Evolutionary conservation across 164 flowering plant species (phyloP).

Genomic region (Annona cherimola): DNA sequence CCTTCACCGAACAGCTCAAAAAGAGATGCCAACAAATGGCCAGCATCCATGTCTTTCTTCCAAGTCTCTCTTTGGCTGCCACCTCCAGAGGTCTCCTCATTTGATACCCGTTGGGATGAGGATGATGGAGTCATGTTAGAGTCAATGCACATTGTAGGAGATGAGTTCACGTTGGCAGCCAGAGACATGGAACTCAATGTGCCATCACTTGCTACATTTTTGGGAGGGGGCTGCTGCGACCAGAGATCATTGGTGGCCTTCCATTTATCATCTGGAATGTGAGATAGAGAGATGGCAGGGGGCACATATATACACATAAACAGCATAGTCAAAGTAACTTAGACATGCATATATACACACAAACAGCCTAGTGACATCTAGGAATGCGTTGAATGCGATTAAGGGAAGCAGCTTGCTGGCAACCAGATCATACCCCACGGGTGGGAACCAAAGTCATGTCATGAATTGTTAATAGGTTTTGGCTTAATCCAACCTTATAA

Average conservation of each 20-base stretch:
- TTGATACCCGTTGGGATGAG: conserved; percentile 18
- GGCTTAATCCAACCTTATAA: too few species aligned
- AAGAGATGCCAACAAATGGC: conserved; percentile 47
- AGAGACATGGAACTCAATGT: conserved; percentile 38
- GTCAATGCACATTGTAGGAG: conserved; percentile 30
- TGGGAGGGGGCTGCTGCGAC: conserved; percentile 69
- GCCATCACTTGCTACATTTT: conserved; percentile 52
- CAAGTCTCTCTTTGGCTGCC: conserved; percentile 48
- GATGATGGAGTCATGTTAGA: conserved; percentile 27
- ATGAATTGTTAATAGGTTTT: too few species aligned
- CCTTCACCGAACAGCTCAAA: conserved; percentile 69
- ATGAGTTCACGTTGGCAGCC: conserved; percentile 44
- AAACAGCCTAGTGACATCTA: too few species aligned
- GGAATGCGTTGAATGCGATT: too few species aligned
- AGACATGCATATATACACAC: too few species aligned
- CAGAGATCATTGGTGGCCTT: conserved; percentile 57
- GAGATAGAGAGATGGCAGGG: too few species aligned
- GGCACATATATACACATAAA: too few species aligned
- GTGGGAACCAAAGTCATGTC: too few species aligned
- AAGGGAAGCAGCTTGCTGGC: too few species aligned
- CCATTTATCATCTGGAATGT: conserved; percentile 61
- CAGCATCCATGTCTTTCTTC: conserved; percentile 67
- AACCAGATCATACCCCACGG: too few species aligned
- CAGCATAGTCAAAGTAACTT: too few species aligned
- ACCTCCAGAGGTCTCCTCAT: conserved; percentile 28